Percentiles rank a stretch among this genome's conserved stretches.
Evolutionary conservation across 2,329 filamentous ascomycete species (phyloP).

Genomic region (Hirsutella rhossiliensis): DNA sequence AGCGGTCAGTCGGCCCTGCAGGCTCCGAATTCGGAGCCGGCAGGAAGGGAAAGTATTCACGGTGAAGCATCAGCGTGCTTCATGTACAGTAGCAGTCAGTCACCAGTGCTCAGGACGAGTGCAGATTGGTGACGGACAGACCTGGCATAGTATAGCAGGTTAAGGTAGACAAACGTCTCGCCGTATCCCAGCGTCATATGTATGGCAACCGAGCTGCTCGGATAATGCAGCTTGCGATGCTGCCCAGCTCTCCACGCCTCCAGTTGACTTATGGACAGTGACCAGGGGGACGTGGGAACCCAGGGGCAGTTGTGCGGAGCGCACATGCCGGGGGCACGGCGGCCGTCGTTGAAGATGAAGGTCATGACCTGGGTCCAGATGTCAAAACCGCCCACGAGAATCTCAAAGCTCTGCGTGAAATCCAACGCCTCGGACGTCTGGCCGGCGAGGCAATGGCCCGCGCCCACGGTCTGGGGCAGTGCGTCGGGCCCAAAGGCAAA

Average conservation of each 20-base stretch:
- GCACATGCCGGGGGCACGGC: constrained; percentile 26
- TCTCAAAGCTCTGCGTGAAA: constrained; percentile 17
- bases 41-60: constrained; percentile 32
- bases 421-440: constrained; percentile 9
- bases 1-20: constrained; percentile 25
- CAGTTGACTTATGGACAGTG: constrained; percentile 13
- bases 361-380: constrained; percentile 29
- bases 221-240: constrained; percentile 22
- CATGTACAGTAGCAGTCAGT: no score
- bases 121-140: constrained; percentile 7
- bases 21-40: constrained; percentile 22
- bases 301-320: constrained; percentile 26
- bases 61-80: constrained; percentile 27
- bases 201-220: constrained; percentile 21
- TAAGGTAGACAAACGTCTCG: constrained; percentile 29
- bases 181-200: constrained; percentile 26
- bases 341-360: constrained; percentile 29
- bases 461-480: constrained; percentile 2
- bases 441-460: constrained; percentile 1
- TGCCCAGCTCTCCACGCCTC: constrained; percentile 23
- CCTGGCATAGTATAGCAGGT: constrained; percentile 31
- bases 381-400: constrained; percentile 28
- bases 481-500: constrained; percentile 24
- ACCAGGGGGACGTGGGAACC: constrained; percentile 23
- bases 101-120: no score